Percentiles rank a stretch among this genome's conserved stretches.
phyloP scores from a whole-genome alignment of 305 asterid species.

The Rubia peregrina region DNA sequence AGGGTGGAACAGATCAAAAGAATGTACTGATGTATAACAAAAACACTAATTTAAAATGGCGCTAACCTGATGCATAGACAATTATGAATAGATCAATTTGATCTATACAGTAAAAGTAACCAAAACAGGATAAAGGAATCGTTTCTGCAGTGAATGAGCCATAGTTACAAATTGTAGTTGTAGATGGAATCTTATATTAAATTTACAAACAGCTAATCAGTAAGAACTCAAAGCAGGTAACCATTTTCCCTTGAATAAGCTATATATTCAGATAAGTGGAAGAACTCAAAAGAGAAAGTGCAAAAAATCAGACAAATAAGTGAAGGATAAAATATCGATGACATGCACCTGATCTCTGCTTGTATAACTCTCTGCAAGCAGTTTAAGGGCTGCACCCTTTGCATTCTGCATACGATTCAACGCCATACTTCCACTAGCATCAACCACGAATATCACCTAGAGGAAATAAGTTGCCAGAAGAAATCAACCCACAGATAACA shows the following conservation, averaged over 20 bases:
- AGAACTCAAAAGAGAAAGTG: constrained; percentile 2
- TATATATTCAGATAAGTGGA: neutral
- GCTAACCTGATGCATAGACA: neutral
- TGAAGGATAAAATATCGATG: constrained; percentile 6
- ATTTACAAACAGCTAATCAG: neutral
- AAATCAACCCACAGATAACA: neutral
- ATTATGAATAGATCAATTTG: neutral
- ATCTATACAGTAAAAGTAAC: neutral
- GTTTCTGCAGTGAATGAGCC: neutral
- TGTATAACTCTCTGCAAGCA: constrained; percentile 96
- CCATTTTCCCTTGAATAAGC: neutral
- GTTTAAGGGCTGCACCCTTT: constrained; percentile 95
- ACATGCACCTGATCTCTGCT: constrained; percentile 96
- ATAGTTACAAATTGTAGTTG: neutral
- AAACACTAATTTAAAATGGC: neutral
- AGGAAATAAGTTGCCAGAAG: constrained; percentile 14
- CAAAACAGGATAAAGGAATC: neutral
- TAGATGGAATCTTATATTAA: neutral
- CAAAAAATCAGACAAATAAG: neutral
- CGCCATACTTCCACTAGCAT: constrained; percentile 99
- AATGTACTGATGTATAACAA: neutral
- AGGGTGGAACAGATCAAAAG: neutral
- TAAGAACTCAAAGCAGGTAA: constrained; percentile 1
- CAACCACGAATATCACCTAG: constrained; percentile 98
- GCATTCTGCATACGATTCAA: constrained; percentile 99